These are phyloP conservation scores for Nyssa sinensis DNA, from an alignment of 148 eudicot species.

Conservation along the genomic window DNA sequence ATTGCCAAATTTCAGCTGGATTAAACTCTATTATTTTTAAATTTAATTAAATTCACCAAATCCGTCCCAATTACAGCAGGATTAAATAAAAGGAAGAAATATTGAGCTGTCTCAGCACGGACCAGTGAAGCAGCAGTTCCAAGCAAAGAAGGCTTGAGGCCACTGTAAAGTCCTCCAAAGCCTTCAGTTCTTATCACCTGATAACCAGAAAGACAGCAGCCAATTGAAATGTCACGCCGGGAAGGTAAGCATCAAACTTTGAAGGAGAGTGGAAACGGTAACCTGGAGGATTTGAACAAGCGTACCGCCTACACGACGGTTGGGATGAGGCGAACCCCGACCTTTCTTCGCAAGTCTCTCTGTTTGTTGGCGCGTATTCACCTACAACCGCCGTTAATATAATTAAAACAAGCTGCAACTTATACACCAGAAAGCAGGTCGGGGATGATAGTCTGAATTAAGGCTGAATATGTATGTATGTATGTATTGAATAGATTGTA, in stretches of 20 bases:
- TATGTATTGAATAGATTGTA: not conserved
- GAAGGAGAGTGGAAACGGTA: too few species aligned
- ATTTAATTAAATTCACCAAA: too few species aligned
- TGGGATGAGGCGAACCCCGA: constrained; percentile 18
- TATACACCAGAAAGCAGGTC: too few species aligned
- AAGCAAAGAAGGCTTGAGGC: constrained; percentile 89
- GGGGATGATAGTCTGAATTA: too few species aligned
- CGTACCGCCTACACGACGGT: constrained; percentile 38
- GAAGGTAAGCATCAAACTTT: too few species aligned
- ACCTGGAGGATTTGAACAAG: constrained; percentile 64
- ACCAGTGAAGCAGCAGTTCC: constrained; percentile 95
- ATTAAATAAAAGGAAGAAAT: not conserved
- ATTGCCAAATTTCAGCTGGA: too few species aligned
- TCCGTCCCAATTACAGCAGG: not conserved
- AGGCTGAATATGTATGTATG: too few species aligned
- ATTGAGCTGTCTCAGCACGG: not conserved
- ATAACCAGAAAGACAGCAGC: constrained; percentile 9
- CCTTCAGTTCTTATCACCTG: constrained; percentile 81
- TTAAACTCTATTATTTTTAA: too few species aligned
- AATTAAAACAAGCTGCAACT: too few species aligned
- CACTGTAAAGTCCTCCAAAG: constrained; percentile 87
- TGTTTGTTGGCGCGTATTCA: constrained; percentile 76
- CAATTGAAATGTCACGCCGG: not conserved
- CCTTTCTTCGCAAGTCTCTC: constrained; percentile 60
- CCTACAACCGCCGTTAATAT: too few species aligned